Conservation (phyloP, 2,329 filamentous ascomycete genomes). For the Penicillium psychrosexuale region DNA sequence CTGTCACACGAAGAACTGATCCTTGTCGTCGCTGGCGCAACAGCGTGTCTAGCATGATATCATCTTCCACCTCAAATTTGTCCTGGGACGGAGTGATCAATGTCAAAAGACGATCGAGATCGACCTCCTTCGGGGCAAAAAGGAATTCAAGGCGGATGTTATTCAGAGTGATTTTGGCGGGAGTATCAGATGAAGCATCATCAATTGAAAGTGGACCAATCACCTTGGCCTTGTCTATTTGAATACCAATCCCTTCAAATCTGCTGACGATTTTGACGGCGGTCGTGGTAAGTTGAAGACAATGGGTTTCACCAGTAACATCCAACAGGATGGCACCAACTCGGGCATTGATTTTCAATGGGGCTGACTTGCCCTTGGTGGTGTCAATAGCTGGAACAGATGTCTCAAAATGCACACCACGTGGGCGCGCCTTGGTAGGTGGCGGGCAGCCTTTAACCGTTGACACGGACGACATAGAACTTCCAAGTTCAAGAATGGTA, state of each 20-base stretch:
- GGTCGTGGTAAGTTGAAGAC: constrained; percentile 69
- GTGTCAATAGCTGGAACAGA: constrained; percentile 30
- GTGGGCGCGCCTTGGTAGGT: constrained; percentile 33
- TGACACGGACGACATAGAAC: constrained; percentile 74
- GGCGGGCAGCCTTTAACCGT: constrained; percentile 45
- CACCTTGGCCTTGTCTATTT: constrained; percentile 71
- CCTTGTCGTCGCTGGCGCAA: constrained; percentile 83
- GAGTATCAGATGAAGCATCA: constrained; percentile 45
- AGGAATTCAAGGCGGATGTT: constrained; percentile 72
- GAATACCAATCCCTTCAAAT: constrained; percentile 66
- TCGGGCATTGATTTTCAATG: constrained; percentile 68
- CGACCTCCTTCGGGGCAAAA: constrained; percentile 68
- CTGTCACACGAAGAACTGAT: constrained; percentile 68
- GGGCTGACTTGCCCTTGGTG: constrained; percentile 14
- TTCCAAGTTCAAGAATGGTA: constrained; percentile 83
- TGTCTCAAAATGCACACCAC: constrained; percentile 59
- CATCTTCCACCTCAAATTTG: constrained; percentile 83
- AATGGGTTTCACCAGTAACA: constrained; percentile 74
- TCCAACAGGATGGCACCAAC: constrained; percentile 74
- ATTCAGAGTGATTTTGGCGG: constrained; percentile 60
- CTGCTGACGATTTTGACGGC: constrained; percentile 78
- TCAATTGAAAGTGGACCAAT: constrained; percentile 64
- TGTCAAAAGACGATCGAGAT: constrained; percentile 76
- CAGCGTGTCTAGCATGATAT: constrained; percentile 91
- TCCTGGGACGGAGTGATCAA: constrained; percentile 89